phyloP scores from a whole-genome alignment of 805 yeast species.

The Starmerella cellae region DNA sequence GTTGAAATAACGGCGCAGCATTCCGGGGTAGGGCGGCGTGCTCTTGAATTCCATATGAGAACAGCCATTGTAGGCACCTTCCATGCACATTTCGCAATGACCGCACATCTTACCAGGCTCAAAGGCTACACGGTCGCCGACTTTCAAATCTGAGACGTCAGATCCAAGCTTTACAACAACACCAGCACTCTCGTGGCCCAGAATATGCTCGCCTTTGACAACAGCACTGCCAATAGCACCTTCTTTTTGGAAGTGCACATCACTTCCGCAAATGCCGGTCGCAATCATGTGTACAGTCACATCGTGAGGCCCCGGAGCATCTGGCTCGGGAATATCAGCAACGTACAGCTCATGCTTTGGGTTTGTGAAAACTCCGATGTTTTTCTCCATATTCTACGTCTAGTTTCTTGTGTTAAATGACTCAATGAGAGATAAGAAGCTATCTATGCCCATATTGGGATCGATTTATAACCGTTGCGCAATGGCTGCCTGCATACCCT shows the following conservation, averaged over 20 bases:
- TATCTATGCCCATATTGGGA: no score
- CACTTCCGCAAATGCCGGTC: constrained; percentile 67
- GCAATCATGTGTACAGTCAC: constrained; percentile 47
- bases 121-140: constrained; percentile 34
- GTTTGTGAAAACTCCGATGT: constrained; percentile 26
- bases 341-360: constrained; percentile 26
- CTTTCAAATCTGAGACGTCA: constrained; percentile 34
- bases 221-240: constrained; percentile 47
- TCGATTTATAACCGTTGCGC: no score
- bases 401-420: neutral
- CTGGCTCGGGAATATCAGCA: constrained; percentile 17
- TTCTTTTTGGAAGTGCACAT: constrained; percentile 53
- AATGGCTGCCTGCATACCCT: no score
- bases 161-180: constrained; percentile 38
- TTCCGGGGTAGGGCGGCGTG: constrained; percentile 30
- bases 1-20: constrained; percentile 27
- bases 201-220: constrained; percentile 47
- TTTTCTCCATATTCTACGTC: constrained; percentile 6
- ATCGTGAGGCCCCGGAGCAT: constrained; percentile 25
- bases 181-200: constrained; percentile 49
- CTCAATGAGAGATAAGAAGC: no score
- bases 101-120: constrained; percentile 45
- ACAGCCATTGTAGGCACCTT: constrained; percentile 31
- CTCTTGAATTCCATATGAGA: constrained; percentile 28
- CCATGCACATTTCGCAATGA: constrained; percentile 27